phyloP scores from a whole-genome alignment of 1,284 basidiomycete genomes.

The Agroathelia rolfsii region DNA sequence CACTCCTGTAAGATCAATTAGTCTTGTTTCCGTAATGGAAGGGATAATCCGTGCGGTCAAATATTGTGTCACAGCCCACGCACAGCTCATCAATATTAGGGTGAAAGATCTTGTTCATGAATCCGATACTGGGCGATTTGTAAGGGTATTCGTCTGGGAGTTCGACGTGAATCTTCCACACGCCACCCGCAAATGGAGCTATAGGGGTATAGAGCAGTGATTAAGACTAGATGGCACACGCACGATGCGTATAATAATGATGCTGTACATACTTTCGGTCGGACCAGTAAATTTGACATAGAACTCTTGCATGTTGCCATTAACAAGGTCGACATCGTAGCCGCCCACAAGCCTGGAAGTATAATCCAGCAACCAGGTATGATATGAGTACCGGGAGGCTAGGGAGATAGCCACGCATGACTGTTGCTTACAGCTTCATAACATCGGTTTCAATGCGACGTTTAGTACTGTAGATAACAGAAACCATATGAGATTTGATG shows the following conservation, averaged over 20 bases:
- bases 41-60: not conserved
- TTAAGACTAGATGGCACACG: conserved; percentile 10
- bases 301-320: conserved; percentile 99
- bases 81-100: conserved; percentile 96
- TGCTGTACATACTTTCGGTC: conserved; percentile 77
- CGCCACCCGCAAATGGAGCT: conserved; percentile 94
- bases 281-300: conserved; percentile 95
- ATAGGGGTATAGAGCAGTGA: conserved; percentile 6
- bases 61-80: conserved; percentile 25
- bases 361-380: conserved; percentile 1
- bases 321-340: conserved; percentile 93
- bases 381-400: conserved; percentile 1
- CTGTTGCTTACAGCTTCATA: conserved; percentile 91
- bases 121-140: conserved; percentile 98
- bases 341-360: conserved; percentile 90
- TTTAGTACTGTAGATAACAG: conserved; percentile 54
- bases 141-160: conserved; percentile 98
- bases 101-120: conserved; percentile 99
- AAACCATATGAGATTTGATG: conserved; percentile 10
- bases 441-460: conserved; percentile 98
- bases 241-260: conserved; percentile 7
- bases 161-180: conserved; percentile 99
- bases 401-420: conserved; percentile 1
- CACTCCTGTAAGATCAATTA: conserved; percentile 50
- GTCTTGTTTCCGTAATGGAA: not conserved